A percentile compares a stretch with the other conserved stretches of the same genome.
Conservation (phyloP, 2,329 filamentous ascomycete genomes). For the Zelopaecilomyces penicillatus region DNA sequence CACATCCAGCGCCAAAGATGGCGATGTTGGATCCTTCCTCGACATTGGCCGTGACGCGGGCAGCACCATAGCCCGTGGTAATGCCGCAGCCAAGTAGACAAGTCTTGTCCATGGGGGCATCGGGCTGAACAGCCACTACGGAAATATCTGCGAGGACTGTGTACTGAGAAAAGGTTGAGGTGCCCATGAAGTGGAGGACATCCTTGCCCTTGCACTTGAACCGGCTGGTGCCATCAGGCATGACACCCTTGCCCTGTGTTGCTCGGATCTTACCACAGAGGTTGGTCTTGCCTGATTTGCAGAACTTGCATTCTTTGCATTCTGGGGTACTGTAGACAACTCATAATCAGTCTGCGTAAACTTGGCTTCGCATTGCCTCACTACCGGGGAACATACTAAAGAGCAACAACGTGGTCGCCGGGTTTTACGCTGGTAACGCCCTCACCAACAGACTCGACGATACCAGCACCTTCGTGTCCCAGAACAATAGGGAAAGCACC, state of each 20-base stretch:
- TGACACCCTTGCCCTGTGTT: slow-evolving; percentile 89
- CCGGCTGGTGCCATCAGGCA: slow-evolving; percentile 93
- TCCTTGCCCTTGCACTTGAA: slow-evolving; percentile 95
- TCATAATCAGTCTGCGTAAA: neutral
- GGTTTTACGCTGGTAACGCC: slow-evolving; percentile 91
- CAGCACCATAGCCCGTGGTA: slow-evolving; percentile 95
- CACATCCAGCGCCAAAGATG: slow-evolving; percentile 91
- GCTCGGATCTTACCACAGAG: slow-evolving; percentile 98
- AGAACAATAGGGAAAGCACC: slow-evolving; percentile 85
- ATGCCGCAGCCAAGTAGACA: slow-evolving; percentile 97
- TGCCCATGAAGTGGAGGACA: slow-evolving; percentile 98
- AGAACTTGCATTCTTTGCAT: slow-evolving; percentile 98
- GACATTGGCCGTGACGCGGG: slow-evolving; percentile 83
- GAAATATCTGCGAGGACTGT: slow-evolving; percentile 98
- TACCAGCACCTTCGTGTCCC: slow-evolving; percentile 83
- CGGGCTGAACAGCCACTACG: slow-evolving; percentile 82
- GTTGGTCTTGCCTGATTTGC: slow-evolving; percentile 98
- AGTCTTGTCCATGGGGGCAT: slow-evolving; percentile 91
- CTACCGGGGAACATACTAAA: slow-evolving; percentile 54
- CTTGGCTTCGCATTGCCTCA: no score
- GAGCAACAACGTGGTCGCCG: slow-evolving; percentile 83
- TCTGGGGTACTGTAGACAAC: slow-evolving; percentile 67
- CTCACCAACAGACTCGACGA: slow-evolving; percentile 89
- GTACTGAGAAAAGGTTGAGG: slow-evolving; percentile 97
- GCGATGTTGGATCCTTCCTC: slow-evolving; percentile 86